Conservation (phyloP, 2,329 filamentous ascomycete genomes). For the Lachnellula cervina region DNA sequence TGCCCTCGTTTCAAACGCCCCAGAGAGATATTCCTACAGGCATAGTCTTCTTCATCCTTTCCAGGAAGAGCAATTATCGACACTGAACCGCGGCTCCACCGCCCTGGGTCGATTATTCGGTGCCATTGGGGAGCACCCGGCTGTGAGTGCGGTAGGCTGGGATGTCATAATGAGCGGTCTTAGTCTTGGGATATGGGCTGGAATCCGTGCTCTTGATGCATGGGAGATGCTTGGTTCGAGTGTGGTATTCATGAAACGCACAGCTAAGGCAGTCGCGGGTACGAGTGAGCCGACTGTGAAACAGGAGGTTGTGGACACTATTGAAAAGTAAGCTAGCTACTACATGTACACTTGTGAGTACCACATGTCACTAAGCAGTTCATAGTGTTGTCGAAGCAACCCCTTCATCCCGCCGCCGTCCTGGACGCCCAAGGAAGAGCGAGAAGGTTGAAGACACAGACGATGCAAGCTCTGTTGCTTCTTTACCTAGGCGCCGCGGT, state of each 20-base stretch:
- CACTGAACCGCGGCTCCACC: constrained; percentile 42
- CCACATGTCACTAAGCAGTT: not conserved
- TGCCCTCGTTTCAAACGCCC: constrained; percentile 43
- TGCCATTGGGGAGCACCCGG: constrained; percentile 52
- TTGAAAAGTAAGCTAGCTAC: not conserved
- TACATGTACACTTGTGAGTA: not conserved
- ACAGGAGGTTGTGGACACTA: not conserved
- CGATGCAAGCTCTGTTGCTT: not conserved
- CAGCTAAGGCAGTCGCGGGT: not conserved
- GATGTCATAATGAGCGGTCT: constrained; percentile 54
- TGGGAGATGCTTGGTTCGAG: constrained; percentile 42
- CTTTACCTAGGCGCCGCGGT: not conserved
- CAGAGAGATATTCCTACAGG: constrained; percentile 43
- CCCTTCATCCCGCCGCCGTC: not conserved
- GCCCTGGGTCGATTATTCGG: constrained; percentile 43
- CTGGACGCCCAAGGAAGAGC: not conserved
- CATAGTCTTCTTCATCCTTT: constrained; percentile 44
- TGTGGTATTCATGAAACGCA: constrained; percentile 26
- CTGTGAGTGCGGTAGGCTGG: constrained; percentile 50
- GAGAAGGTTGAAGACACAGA: not conserved
- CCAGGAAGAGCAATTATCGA: constrained; percentile 40
- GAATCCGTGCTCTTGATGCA: constrained; percentile 46
- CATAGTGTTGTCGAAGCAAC: not conserved
- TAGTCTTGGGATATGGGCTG: constrained; percentile 54
- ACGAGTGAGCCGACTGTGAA: not conserved